Evolutionary conservation across 495 filamentous ascomycete genomes (phyloP).

Genomic region (Glonium stellatum): DNA sequence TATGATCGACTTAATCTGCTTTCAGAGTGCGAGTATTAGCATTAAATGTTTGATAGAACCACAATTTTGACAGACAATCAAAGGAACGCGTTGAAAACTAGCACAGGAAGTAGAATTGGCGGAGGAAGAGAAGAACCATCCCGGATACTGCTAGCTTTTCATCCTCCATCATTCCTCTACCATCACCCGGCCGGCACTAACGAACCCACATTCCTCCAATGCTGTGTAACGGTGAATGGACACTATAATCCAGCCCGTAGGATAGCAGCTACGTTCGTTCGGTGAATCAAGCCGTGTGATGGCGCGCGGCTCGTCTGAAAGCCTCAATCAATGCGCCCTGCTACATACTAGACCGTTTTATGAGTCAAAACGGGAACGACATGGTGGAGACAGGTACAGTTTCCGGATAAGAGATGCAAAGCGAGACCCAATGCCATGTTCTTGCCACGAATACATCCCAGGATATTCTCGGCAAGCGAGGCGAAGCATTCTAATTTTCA

Average conservation of each 20-base stretch:
- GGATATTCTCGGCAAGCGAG: too few species aligned
- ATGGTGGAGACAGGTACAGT: background rate
- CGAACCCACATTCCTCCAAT: background rate
- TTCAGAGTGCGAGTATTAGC: background rate
- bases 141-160: background rate
- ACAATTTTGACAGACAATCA: background rate
- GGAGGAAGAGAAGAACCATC: background rate
- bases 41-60: background rate
- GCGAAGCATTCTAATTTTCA: too few species aligned
- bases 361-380: background rate
- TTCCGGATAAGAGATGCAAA: background rate
- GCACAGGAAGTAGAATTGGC: background rate
- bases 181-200: background rate
- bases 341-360: background rate
- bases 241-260: too few species aligned
- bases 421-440: background rate
- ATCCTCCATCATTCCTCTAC: background rate
- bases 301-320: background rate
- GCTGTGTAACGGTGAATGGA: background rate
- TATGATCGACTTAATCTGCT: background rate
- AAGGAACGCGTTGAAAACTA: background rate
- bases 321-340: background rate
- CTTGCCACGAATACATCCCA: too few species aligned
- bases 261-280: background rate
- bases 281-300: background rate